These are phyloP conservation scores for Hymenoscyphus linearis DNA, from an alignment of 2,329 filamentous ascomycete genomes.

Conservation along the genomic window DNA sequence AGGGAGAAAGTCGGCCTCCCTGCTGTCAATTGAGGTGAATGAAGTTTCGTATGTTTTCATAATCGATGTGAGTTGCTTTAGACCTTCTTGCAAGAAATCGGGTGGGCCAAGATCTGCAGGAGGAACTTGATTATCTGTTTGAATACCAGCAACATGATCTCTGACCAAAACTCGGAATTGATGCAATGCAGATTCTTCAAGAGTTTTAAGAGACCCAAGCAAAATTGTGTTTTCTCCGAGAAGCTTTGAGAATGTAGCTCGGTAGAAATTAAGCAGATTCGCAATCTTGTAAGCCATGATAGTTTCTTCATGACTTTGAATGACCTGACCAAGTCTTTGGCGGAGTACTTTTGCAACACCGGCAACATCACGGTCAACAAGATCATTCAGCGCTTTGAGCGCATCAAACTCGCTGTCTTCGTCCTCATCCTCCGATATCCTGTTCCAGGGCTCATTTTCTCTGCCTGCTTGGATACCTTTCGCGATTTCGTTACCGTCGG, in stretches of 20 bases:
- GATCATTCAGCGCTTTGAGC: constrained; percentile 71
- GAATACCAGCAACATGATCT: constrained; percentile 71
- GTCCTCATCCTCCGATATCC: constrained; percentile 53
- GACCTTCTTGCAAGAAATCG: constrained; percentile 71
- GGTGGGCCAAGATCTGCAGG: constrained; percentile 73
- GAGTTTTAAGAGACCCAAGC: constrained; percentile 58
- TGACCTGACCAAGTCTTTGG: constrained; percentile 84
- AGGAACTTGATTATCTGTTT: constrained; percentile 64
- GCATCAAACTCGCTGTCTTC: constrained; percentile 65
- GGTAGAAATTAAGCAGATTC: constrained; percentile 87
- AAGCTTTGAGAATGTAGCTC: constrained; percentile 74
- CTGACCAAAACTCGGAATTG: constrained; percentile 79
- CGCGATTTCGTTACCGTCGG: constrained; percentile 82
- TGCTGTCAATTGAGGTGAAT: constrained; percentile 52
- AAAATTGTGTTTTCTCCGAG: constrained; percentile 65
- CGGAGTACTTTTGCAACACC: constrained; percentile 80
- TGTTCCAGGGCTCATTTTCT: constrained; percentile 78
- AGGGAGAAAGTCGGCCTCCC: constrained; percentile 65
- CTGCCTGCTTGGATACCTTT: constrained; percentile 74
- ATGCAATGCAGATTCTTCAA: constrained; percentile 72
- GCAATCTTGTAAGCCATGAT: constrained; percentile 85
- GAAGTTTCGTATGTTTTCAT: constrained; percentile 87
- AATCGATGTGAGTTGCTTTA: constrained; percentile 71
- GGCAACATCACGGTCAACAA: constrained; percentile 80
- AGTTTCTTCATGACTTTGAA: constrained; percentile 87